These are phyloP conservation scores for Leccinum variicolor DNA, from an alignment of 768 basidiomycete genomes.

Conservation along the genomic window DNA sequence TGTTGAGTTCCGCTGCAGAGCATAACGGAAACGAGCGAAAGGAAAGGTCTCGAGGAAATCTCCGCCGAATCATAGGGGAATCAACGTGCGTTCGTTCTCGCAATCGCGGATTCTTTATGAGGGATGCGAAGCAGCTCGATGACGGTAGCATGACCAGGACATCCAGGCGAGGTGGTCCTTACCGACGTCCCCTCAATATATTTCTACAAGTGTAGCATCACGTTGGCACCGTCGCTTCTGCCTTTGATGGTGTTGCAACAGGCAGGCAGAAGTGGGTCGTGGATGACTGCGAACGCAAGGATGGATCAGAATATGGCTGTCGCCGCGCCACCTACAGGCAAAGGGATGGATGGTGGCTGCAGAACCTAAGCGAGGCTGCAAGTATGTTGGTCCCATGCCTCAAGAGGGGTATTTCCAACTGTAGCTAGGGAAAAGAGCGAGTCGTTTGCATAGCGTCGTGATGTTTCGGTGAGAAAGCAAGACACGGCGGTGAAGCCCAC, in stretches of 20 bases:
- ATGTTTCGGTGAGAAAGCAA: constrained; percentile 6
- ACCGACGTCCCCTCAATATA: constrained; percentile 22
- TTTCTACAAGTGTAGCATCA: constrained; percentile 25
- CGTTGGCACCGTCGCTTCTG: constrained; percentile 27
- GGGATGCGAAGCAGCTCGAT: constrained; percentile 13
- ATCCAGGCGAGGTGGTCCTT: constrained; percentile 18
- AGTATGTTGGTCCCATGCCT: constrained; percentile 20
- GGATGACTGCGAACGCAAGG: constrained; percentile 20
- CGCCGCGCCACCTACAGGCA: constrained; percentile 29
- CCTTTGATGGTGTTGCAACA: constrained; percentile 19
- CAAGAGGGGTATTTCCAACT: constrained; percentile 16
- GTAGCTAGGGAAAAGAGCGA: constrained; percentile 4
- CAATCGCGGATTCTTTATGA: constrained; percentile 24
- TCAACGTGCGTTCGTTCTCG: constrained; percentile 14
- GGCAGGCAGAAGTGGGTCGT: constrained; percentile 24
- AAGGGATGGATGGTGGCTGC: constrained; percentile 22
- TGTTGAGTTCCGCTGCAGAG: constrained; percentile 16
- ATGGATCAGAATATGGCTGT: constrained; percentile 17
- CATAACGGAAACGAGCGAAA: constrained; percentile 17
- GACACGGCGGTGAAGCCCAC: constrained; percentile 2
- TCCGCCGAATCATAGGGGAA: constrained; percentile 21
- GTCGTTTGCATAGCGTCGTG: constrained; percentile 3
- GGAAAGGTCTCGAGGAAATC: constrained; percentile 16
- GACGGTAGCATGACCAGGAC: constrained; percentile 4
- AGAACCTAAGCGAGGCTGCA: constrained; percentile 27